Percentiles rank a stretch among this genome's conserved stretches.
phyloP scores from a whole-genome alignment of 495 filamentous ascomycete genomes.

The Lasiosphaeria ovina region DNA sequence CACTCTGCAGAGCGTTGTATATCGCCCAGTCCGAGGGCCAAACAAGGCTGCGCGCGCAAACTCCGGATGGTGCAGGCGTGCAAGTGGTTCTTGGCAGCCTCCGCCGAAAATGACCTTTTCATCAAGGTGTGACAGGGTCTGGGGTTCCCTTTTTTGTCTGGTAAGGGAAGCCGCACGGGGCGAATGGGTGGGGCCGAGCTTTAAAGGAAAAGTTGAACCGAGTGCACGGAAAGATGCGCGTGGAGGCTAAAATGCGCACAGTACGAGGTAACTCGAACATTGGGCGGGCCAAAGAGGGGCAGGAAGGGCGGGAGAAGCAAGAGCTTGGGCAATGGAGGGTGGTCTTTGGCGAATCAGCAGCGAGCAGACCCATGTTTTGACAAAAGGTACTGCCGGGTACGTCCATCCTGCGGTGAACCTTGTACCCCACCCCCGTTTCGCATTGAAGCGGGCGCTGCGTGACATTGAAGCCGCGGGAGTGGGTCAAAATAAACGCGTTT shows the following conservation, averaged over 20 bases:
- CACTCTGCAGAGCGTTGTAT: slow-evolving; percentile 4
- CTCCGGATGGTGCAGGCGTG: background rate
- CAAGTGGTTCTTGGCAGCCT: slow-evolving; percentile 4
- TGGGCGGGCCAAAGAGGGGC: background rate
- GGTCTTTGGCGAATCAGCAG: background rate
- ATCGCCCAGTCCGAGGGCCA: background rate
- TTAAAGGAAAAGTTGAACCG: slow-evolving; percentile 7
- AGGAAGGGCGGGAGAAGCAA: background rate
- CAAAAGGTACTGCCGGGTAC: background rate
- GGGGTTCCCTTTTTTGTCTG: background rate
- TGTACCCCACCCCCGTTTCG: slow-evolving; percentile 23
- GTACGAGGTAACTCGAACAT: background rate
- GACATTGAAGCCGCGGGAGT: slow-evolving; percentile 17
- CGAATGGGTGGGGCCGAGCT: slow-evolving; percentile 4
- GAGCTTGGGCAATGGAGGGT: background rate
- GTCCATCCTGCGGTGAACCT: slow-evolving; percentile 4
- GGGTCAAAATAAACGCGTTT: slow-evolving; percentile 17
- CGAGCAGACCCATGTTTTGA: background rate
- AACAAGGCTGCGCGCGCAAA: slow-evolving; percentile 9
- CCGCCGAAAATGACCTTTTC: slow-evolving; percentile 9
- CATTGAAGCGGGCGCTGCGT: slow-evolving; percentile 15
- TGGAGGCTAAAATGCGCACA: background rate
- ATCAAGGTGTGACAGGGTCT: slow-evolving; percentile 18
- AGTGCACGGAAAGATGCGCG: slow-evolving; percentile 8
- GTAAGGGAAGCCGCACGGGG: slow-evolving; percentile 1